Evolutionary conservation across 768 basidiomycete species (phyloP).

Genomic region (Tulasnella sp.): DNA sequence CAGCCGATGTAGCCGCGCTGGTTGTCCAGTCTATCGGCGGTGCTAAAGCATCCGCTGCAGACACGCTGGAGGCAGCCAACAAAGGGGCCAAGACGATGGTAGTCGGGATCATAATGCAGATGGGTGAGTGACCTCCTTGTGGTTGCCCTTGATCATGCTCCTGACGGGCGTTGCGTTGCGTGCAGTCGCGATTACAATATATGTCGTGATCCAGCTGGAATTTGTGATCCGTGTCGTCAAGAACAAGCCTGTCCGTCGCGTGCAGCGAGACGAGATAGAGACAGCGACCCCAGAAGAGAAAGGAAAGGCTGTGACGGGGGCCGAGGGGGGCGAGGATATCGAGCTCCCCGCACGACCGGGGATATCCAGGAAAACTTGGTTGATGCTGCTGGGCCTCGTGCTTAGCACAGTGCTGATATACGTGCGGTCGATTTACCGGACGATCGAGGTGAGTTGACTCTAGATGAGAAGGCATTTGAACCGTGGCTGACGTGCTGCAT

Average conservation of each 20-base stretch:
- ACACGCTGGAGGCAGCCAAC: conserved; percentile 1
- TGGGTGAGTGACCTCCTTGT: conserved; percentile 1
- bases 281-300: neutral
- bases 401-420: conserved; percentile 32
- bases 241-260: neutral
- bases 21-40: conserved; percentile 11
- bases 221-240: conserved; percentile 7
- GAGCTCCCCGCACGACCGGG: neutral
- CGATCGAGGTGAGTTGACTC: conserved; percentile 16
- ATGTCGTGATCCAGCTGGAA: conserved; percentile 7
- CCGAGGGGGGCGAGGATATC: too few relatives aligned
- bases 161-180: neutral
- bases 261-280: neutral
- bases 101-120: conserved; percentile 15
- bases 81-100: conserved; percentile 7
- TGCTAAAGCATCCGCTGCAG: conserved; percentile 3
- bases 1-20: neutral
- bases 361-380: conserved; percentile 15
- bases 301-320: neutral
- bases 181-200: conserved; percentile 16
- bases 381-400: conserved; percentile 22
- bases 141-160: neutral
- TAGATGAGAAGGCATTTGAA: too few relatives aligned
- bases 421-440: conserved; percentile 29
- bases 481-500: too few relatives aligned